A percentile compares a stretch with the other conserved stretches of the same genome.
Evolutionary conservation across 257 asterid genomes (phyloP).

Genomic region (Henckelia pumila): DNA sequence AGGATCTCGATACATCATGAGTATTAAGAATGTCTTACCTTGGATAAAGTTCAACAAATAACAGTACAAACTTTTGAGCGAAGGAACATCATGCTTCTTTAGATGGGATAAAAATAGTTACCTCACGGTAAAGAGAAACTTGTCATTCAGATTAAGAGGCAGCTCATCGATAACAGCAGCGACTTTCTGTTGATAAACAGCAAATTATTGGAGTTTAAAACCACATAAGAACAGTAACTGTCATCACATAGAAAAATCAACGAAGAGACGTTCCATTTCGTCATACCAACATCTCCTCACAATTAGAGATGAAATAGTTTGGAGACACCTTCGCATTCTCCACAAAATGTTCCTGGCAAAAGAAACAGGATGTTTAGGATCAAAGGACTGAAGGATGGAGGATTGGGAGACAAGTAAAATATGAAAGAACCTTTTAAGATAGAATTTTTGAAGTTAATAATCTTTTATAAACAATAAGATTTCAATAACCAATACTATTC

Average conservation of each 20-base stretch:
- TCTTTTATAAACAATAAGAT: not conserved
- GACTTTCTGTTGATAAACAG: conserved; percentile 58
- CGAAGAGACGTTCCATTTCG: conserved; percentile 12
- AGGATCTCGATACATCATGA: conserved; percentile 5
- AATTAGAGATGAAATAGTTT: conserved; percentile 66
- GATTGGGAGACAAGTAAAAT: not conserved
- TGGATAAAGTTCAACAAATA: not conserved
- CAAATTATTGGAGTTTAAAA: conserved; percentile 20
- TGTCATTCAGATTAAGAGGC: conserved; percentile 73
- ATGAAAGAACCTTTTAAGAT: not conserved
- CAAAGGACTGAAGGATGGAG: not conserved
- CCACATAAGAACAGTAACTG: not conserved
- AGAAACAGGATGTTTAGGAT: conserved; percentile 9
- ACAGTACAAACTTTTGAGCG: not conserved
- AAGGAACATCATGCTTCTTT: conserved; percentile 10
- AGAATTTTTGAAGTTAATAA: not conserved
- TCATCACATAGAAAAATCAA: not conserved
- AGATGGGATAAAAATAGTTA: conserved; percentile 27
- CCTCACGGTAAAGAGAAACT: conserved; percentile 83
- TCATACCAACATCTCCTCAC: conserved; percentile 76
- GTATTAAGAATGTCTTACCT: not conserved
- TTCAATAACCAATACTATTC: not conserved
- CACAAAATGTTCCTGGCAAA: conserved; percentile 66
- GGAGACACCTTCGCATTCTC: conserved; percentile 85
- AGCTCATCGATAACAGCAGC: conserved; percentile 86